A percentile compares a stretch with the other conserved stretches of the same genome.
These are phyloP conservation scores for Eruca vesicaria DNA, from an alignment of 441 rosid genomes.

Conservation along the genomic window DNA sequence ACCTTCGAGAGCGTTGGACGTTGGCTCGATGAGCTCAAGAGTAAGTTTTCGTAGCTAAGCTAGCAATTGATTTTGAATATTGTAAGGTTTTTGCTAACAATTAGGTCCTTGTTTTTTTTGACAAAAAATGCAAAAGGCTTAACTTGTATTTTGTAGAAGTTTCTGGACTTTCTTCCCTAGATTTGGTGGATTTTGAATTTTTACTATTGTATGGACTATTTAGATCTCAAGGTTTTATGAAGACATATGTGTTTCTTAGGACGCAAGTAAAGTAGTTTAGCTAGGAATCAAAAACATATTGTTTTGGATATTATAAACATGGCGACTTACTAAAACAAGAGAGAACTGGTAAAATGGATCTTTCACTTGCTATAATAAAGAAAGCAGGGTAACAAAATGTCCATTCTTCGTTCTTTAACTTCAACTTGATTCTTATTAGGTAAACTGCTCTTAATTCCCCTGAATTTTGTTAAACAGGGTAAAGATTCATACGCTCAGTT, in stretches of 20 bases:
- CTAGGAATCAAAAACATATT: too few species aligned
- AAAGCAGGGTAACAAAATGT: background rate
- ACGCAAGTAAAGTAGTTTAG: background rate
- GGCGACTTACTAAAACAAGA: background rate
- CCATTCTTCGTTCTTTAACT: background rate
- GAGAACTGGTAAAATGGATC: background rate
- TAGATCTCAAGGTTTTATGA: background rate
- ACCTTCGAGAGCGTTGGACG: constrained; percentile 57
- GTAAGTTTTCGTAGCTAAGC: constrained; percentile 22
- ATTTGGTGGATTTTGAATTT: too few species aligned
- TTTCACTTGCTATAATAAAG: background rate
- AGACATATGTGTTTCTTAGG: background rate
- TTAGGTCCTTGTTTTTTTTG: too few species aligned
- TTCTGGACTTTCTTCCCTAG: too few species aligned
- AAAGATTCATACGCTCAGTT: background rate
- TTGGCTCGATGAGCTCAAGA: constrained; percentile 71
- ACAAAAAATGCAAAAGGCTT: too few species aligned
- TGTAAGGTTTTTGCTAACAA: too few species aligned
- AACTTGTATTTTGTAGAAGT: too few species aligned
- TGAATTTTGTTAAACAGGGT: background rate
- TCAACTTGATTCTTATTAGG: background rate
- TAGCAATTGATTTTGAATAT: background rate
- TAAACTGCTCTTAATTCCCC: too few species aligned
- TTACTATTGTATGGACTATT: too few species aligned
- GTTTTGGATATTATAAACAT: background rate